Percentiles rank a stretch among this genome's conserved stretches.
Conservation (phyloP, 768 basidiomycete species). For the Amanita jacksonii region DNA sequence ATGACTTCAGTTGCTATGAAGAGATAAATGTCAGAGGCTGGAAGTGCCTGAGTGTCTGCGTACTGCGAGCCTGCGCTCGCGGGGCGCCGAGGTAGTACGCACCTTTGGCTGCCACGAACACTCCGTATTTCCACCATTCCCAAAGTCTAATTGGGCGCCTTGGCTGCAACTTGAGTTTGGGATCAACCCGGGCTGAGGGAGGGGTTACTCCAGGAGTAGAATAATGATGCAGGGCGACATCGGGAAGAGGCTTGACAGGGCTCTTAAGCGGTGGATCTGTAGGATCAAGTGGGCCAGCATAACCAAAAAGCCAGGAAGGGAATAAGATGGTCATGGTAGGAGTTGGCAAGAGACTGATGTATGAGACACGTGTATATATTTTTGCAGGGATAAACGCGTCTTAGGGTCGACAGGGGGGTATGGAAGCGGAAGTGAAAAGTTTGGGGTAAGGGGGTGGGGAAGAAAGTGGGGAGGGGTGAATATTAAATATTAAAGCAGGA, state of each 20-base stretch:
- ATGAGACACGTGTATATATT: too few relatives aligned
- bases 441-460: too few relatives aligned
- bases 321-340: slow-evolving; percentile 16
- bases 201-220: slow-evolving; percentile 61
- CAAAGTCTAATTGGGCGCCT: slow-evolving; percentile 49
- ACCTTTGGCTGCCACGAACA: slow-evolving; percentile 65
- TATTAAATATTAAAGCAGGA: too few relatives aligned
- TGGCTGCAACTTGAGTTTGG: slow-evolving; percentile 51
- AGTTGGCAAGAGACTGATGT: too few relatives aligned
- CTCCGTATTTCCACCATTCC: slow-evolving; percentile 65
- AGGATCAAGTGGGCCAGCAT: slow-evolving; percentile 9
- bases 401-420: too few relatives aligned
- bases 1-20: slow-evolving; percentile 37
- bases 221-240: slow-evolving; percentile 40
- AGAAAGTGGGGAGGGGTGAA: too few relatives aligned
- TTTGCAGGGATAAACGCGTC: too few relatives aligned
- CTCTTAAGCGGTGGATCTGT: slow-evolving; percentile 12
- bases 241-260: slow-evolving; percentile 18
- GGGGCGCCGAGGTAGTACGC: slow-evolving; percentile 5
- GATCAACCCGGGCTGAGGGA: slow-evolving; percentile 64
- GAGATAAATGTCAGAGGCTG: slow-evolving; percentile 3
- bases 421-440: too few relatives aligned
- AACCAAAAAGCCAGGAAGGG: slow-evolving; percentile 10
- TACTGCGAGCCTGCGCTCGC: background rate
- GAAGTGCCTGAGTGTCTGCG: background rate